Evolutionary conservation across 2,329 filamentous ascomycete genomes (phyloP).

Genomic region (Sporothrix brasiliensis): DNA sequence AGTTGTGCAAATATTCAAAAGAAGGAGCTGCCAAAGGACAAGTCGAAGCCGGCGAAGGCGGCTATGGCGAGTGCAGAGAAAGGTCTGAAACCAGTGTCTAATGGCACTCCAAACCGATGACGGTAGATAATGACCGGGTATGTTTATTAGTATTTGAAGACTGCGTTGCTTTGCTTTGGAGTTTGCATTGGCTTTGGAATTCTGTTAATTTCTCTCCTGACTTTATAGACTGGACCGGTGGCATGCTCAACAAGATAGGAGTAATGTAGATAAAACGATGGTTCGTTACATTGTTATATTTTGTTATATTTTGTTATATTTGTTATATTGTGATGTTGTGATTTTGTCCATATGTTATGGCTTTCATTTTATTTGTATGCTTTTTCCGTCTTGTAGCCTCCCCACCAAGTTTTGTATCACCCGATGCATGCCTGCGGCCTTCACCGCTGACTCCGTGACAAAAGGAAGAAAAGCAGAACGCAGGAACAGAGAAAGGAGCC

Average conservation of each 20-base stretch:
- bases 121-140: background rate
- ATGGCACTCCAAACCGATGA: background rate
- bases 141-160: background rate
- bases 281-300: background rate
- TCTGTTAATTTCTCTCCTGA: background rate
- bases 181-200: conserved; percentile 4
- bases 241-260: background rate
- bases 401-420: conserved; percentile 16
- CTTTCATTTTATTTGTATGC: background rate
- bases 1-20: background rate
- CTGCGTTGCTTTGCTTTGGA: background rate
- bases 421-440: conserved; percentile 14
- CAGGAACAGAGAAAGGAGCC: background rate
- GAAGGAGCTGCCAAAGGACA: background rate
- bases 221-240: background rate
- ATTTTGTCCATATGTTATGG: background rate
- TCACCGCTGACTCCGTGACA: conserved; percentile 1
- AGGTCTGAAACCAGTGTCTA: background rate
- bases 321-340: background rate
- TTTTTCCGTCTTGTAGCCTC: background rate
- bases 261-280: background rate
- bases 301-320: too few relatives aligned
- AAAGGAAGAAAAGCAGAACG: background rate
- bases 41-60: background rate
- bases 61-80: background rate